Conservation (phyloP, 768 basidiomycete species). For the Naganishia onofrii region DNA sequence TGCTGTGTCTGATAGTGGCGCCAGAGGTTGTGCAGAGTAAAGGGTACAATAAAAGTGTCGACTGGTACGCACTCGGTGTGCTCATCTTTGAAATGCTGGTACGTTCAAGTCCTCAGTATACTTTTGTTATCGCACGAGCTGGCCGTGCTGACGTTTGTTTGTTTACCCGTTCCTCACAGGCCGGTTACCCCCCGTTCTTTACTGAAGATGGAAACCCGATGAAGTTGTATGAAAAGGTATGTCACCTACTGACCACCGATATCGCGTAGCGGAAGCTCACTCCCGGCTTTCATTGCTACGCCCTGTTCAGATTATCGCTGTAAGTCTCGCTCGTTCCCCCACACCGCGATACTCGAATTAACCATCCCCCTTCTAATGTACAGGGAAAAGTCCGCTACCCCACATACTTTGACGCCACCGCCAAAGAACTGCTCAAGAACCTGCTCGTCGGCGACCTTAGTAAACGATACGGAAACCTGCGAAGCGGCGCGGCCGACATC, state of each 20-base stretch:
- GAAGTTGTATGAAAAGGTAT: conserved; percentile 54
- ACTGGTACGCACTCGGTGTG: conserved; percentile 54
- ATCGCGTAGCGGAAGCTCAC: too few relatives aligned
- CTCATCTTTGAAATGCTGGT: conserved; percentile 54
- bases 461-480: conserved; percentile 53
- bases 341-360: background rate
- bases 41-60: conserved; percentile 54
- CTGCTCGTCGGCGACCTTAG: conserved; percentile 52
- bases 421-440: conserved; percentile 53
- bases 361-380: conserved; percentile 23
- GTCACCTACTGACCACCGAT: background rate
- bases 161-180: conserved; percentile 33
- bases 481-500: conserved; percentile 51
- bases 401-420: conserved; percentile 52
- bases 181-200: conserved; percentile 54
- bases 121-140: background rate
- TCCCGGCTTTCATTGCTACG: background rate
- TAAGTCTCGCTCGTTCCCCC: conserved; percentile 12
- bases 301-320: conserved; percentile 30
- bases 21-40: conserved; percentile 54
- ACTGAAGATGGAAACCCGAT: conserved; percentile 55
- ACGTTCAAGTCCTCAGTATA: conserved; percentile 25
- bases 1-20: conserved; percentile 40
- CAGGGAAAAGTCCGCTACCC: conserved; percentile 54
- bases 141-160: background rate